These are phyloP conservation scores for Naematelia encephala DNA, from an alignment of 768 basidiomycete species.

Conservation along the genomic window DNA sequence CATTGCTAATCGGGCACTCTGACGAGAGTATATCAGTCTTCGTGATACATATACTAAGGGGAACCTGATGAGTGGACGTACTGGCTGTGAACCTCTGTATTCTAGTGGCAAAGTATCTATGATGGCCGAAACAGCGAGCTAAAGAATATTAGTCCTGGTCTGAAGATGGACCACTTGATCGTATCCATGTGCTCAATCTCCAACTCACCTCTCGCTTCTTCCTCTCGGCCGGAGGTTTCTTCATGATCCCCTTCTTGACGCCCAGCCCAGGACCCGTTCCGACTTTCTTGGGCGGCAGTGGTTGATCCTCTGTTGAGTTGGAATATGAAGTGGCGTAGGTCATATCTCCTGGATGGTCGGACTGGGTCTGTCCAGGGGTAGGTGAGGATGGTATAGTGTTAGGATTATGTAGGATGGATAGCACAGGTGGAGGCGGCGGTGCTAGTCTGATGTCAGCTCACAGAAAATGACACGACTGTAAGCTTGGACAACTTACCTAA, in stretches of 20 bases:
- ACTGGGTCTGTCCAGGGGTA: slow-evolving; percentile 1
- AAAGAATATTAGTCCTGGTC: slow-evolving; percentile 11
- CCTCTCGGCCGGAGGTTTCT: slow-evolving; percentile 54
- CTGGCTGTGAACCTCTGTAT: slow-evolving; percentile 83
- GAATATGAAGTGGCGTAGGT: slow-evolving; percentile 47
- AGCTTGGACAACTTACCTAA: slow-evolving; percentile 15
- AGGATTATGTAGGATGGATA: slow-evolving; percentile 2
- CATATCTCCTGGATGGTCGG: slow-evolving; percentile 33
- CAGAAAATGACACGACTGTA: too few relatives aligned
- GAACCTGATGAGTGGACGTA: slow-evolving; percentile 51
- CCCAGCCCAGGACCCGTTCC: slow-evolving; percentile 53
- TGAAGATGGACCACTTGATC: too few relatives aligned
- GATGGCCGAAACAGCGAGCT: slow-evolving; percentile 60
- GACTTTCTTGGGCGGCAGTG: slow-evolving; percentile 35
- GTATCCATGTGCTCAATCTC: neutral
- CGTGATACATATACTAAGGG: too few relatives aligned
- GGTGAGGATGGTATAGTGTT: slow-evolving; percentile 6
- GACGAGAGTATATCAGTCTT: slow-evolving; percentile 1
- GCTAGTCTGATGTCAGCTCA: slow-evolving; percentile 5
- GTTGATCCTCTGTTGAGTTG: slow-evolving; percentile 23
- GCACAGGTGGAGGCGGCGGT: neutral
- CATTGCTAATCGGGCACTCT: slow-evolving; percentile 36
- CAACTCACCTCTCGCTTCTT: slow-evolving; percentile 68
- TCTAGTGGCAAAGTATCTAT: slow-evolving; percentile 78
- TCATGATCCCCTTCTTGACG: slow-evolving; percentile 50